phyloP scores from a whole-genome alignment of 2,329 filamentous ascomycete species.

The Ophiobolus disseminans region DNA sequence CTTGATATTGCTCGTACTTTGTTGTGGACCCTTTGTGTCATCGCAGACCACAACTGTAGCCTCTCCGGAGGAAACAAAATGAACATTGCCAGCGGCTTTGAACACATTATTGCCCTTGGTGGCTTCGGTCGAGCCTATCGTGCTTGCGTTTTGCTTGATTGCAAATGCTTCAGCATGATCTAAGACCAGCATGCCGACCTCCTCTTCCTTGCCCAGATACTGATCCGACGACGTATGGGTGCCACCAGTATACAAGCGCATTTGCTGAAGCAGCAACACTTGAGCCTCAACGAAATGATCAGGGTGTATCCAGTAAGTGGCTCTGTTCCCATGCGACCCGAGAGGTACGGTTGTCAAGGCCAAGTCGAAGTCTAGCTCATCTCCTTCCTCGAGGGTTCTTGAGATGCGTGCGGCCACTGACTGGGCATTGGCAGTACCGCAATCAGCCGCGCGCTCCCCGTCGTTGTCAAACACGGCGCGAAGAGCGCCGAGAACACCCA shows the following conservation, averaged over 20 bases:
- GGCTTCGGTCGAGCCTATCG: constrained; percentile 51
- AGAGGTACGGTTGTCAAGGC: constrained; percentile 57
- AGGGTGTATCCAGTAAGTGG: constrained; percentile 62
- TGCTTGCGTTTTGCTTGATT: constrained; percentile 54
- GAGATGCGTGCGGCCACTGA: constrained; percentile 47
- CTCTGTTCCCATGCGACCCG: constrained; percentile 54
- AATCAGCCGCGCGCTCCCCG: constrained; percentile 16
- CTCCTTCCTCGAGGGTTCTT: constrained; percentile 48
- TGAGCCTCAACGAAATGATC: constrained; percentile 63
- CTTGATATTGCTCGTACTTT: constrained; percentile 23
- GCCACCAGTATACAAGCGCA: constrained; percentile 49
- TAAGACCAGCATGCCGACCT: constrained; percentile 54
- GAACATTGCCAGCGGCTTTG: constrained; percentile 43
- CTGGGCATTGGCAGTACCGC: constrained; percentile 22
- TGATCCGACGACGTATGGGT: constrained; percentile 27
- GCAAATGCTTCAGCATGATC: constrained; percentile 58
- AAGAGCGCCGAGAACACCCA: constrained; percentile 54
- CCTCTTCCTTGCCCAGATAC: constrained; percentile 42
- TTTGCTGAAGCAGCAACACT: constrained; percentile 59
- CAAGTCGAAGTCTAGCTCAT: constrained; percentile 58
- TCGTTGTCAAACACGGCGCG: constrained; percentile 53
- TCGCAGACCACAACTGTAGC: constrained; percentile 39
- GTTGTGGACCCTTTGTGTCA: constrained; percentile 17
- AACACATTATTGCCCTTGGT: constrained; percentile 35
- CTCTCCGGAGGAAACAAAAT: constrained; percentile 45